Evolutionary conservation across 108 stramenopile genomes (phyloP).

Genomic region (Ochromonas danica): DNA sequence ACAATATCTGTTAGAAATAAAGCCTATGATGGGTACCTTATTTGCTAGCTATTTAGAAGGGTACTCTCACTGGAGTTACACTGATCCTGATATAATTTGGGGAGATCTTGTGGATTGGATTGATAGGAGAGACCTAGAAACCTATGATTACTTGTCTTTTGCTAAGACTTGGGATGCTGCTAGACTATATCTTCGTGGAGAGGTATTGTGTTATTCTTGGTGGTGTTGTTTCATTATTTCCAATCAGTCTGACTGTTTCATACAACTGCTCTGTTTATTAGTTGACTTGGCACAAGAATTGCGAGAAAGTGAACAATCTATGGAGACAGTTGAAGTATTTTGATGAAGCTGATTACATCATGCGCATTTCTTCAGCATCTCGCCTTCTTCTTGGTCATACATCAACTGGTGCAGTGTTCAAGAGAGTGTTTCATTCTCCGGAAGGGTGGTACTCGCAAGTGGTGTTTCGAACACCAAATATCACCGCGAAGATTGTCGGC

Average conservation of each 20-base stretch:
- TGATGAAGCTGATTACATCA: background rate
- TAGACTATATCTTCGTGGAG: background rate
- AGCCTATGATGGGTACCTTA: conserved; percentile 20
- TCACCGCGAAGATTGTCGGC: background rate
- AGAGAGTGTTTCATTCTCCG: background rate
- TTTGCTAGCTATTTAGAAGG: background rate
- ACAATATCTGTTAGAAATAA: background rate
- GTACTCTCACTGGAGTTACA: background rate
- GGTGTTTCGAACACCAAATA: background rate
- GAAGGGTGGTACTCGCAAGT: conserved; percentile 1
- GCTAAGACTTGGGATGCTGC: conserved; percentile 1
- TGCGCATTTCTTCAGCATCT: background rate
- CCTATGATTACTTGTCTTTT: background rate
- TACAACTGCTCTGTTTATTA: no score
- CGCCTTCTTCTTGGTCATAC: no score
- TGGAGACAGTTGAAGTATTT: background rate
- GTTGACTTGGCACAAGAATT: background rate
- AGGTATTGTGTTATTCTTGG: no score
- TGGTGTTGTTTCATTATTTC: no score
- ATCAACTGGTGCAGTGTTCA: background rate
- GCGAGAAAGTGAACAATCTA: background rate
- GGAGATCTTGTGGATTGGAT: background rate
- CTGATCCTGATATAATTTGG: conserved; percentile 7
- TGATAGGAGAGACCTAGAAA: background rate
- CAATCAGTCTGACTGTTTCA: no score